These are phyloP conservation scores for Micractinium sp. DNA, from an alignment of 139 green algal species.

Conservation along the genomic window DNA sequence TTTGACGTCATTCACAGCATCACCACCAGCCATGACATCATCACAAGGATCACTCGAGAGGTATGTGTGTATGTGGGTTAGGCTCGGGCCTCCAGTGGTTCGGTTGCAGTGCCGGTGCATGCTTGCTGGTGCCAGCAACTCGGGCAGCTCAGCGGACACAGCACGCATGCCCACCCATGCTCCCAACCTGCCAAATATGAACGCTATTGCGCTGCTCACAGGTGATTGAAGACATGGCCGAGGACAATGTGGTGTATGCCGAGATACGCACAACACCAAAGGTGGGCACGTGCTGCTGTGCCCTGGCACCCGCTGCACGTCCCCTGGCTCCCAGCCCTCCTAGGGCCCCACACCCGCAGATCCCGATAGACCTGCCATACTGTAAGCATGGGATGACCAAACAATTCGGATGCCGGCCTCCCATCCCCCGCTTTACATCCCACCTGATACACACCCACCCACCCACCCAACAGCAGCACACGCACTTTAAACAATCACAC, in stretches of 20 bases:
- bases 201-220: not conserved
- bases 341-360: not conserved
- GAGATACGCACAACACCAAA: conserved; percentile 91
- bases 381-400: too few species aligned
- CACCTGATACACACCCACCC: too few species aligned
- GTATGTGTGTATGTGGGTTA: conserved; percentile 27
- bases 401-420: too few species aligned
- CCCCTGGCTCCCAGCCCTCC: not conserved
- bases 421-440: too few species aligned
- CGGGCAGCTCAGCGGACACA: too few species aligned
- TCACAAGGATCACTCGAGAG: conserved; percentile 76
- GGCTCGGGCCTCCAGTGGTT: too few species aligned
- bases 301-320: not conserved
- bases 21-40: conserved; percentile 68
- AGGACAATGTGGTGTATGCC: conserved; percentile 76
- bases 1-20: conserved; percentile 82
- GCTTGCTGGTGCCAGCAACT: too few species aligned
- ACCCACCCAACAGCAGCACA: too few species aligned
- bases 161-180: too few species aligned
- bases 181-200: not conserved
- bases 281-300: conserved; percentile 34
- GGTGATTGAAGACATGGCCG: conserved; percentile 63
- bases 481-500: too few species aligned
- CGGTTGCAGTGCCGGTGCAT: too few species aligned
- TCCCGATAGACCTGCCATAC: too few species aligned